These are phyloP conservation scores for Trichocladium antarcticum DNA, from an alignment of 495 filamentous ascomycete species.

Conservation along the genomic window DNA sequence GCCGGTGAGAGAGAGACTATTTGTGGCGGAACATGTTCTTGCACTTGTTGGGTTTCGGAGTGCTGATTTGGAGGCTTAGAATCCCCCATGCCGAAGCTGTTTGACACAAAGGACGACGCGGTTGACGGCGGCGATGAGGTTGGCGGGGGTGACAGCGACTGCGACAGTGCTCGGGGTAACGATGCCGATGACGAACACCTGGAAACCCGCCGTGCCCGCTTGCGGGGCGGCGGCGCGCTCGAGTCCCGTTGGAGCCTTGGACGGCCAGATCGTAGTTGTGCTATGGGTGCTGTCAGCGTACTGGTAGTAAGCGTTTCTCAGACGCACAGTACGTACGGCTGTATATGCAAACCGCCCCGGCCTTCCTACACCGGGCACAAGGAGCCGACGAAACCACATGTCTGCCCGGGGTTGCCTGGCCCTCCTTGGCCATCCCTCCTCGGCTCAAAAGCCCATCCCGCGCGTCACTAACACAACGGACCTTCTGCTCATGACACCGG, in stretches of 20 bases:
- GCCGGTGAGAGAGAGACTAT: neutral
- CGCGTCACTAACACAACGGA: conserved; percentile 16
- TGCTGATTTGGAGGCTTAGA: neutral
- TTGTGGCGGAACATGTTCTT: neutral
- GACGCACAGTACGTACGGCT: conserved; percentile 9
- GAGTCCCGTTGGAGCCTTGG: conserved; percentile 10
- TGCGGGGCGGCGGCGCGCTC: conserved; percentile 2
- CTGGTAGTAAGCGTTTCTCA: neutral
- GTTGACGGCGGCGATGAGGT: neutral
- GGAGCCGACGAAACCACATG: conserved; percentile 10
- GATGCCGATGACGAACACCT: conserved; percentile 2
- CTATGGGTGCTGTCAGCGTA: neutral
- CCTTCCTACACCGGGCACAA: conserved; percentile 14
- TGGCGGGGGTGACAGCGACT: neutral
- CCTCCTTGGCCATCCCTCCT: conserved; percentile 7
- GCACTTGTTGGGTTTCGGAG: neutral
- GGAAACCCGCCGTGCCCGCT: conserved; percentile 3
- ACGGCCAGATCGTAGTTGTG: conserved; percentile 18
- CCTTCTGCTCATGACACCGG: conserved; percentile 20
- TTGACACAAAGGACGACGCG: neutral
- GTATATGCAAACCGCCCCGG: conserved; percentile 15
- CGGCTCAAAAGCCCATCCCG: conserved; percentile 1
- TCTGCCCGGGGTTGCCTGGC: neutral
- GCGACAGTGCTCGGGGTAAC: conserved; percentile 1
- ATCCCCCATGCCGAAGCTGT: neutral